phyloP scores from a whole-genome alignment of 176 grass and related monocot species.

The Carex cristatella region DNA sequence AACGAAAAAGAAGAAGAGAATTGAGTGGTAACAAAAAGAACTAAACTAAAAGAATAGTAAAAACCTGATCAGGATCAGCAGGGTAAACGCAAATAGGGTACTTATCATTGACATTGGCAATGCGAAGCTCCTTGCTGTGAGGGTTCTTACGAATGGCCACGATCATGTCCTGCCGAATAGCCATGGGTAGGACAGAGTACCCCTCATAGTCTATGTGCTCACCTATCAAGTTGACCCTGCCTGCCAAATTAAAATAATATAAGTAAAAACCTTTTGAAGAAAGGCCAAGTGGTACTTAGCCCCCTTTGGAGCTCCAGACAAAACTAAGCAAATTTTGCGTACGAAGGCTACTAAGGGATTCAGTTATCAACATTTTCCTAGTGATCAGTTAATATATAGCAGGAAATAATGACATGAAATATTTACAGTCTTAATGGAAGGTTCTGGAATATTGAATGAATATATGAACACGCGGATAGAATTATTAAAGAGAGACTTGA shows the following conservation, averaged over 20 bases:
- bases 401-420: neutral
- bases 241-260: slow-evolving; percentile 27
- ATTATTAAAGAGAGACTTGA: neutral
- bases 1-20: neutral
- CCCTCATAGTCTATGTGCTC: slow-evolving; percentile 99
- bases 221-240: slow-evolving; percentile 91
- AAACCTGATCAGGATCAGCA: slow-evolving; percentile 73
- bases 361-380: neutral
- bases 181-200: slow-evolving; percentile 96
- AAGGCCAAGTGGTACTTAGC: neutral
- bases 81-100: slow-evolving; percentile 77
- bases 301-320: neutral
- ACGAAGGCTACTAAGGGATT: neutral
- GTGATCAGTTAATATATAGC: neutral
- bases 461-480: neutral
- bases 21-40: neutral
- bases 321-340: neutral
- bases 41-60: neutral
- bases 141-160: slow-evolving; percentile 66
- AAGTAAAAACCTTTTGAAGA: neutral
- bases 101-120: slow-evolving; percentile 84
- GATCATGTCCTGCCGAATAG: slow-evolving; percentile 94
- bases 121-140: slow-evolving; percentile 42
- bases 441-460: neutral
- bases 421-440: neutral